Evolutionary conservation across 2,329 filamentous ascomycete genomes (phyloP).

Genomic region (Ceratocystis cubensis): DNA sequence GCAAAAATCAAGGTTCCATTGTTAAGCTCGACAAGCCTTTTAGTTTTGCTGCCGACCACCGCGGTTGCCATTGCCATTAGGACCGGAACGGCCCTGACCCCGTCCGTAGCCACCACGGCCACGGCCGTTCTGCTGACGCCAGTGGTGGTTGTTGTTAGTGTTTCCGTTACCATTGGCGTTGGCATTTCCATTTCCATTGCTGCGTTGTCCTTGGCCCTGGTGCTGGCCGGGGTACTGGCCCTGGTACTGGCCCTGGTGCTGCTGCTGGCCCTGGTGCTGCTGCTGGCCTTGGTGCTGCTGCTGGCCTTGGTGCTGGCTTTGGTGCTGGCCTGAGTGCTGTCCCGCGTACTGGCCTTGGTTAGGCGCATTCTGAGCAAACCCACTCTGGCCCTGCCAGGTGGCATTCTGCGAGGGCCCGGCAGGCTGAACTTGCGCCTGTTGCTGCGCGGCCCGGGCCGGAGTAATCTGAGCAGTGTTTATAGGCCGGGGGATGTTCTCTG

Average conservation of each 20-base stretch:
- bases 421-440: slow-evolving; percentile 14
- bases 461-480: slow-evolving; percentile 34
- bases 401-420: slow-evolving; percentile 15
- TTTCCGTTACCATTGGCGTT: neutral
- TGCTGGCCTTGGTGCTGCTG: neutral
- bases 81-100: slow-evolving; percentile 23
- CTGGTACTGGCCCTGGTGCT: neutral
- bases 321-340: slow-evolving; percentile 7
- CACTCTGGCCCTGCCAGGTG: slow-evolving; percentile 20
- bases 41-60: slow-evolving; percentile 18
- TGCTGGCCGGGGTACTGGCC: too few species aligned
- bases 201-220: neutral
- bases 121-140: slow-evolving; percentile 17
- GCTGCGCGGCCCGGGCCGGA: slow-evolving; percentile 22
- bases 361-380: slow-evolving; percentile 1
- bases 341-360: slow-evolving; percentile 9
- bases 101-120: slow-evolving; percentile 24
- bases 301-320: neutral
- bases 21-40: neutral
- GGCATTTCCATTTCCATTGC: neutral
- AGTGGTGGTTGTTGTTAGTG: slow-evolving; percentile 17
- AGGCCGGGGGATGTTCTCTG: slow-evolving; percentile 85
- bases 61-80: slow-evolving; percentile 23
- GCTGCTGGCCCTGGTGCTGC: neutral
- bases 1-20: neutral